These are phyloP conservation scores for Mollisia scopiformis DNA, from an alignment of 2,329 filamentous ascomycete genomes.

Conservation along the genomic window DNA sequence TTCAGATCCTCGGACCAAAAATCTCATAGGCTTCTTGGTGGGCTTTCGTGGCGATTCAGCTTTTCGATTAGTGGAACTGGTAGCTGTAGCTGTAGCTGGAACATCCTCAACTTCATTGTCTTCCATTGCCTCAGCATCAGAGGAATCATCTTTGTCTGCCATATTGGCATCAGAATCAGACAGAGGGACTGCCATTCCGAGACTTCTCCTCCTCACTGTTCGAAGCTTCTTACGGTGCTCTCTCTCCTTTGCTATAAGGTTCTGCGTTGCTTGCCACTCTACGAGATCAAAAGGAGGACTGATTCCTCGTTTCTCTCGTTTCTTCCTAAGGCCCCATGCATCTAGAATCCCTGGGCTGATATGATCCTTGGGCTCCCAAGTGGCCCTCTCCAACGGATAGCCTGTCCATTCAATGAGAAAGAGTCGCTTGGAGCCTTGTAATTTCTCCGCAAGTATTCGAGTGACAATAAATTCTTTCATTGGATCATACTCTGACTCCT, in stretches of 20 bases:
- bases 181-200: slow-evolving; percentile 3
- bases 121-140: slow-evolving; percentile 35
- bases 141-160: slow-evolving; percentile 2
- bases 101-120: slow-evolving; percentile 18
- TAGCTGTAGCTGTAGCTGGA: no score
- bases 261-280: slow-evolving; percentile 17
- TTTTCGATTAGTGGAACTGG: not conserved
- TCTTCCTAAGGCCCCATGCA: slow-evolving; percentile 33
- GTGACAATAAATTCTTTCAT: slow-evolving; percentile 41
- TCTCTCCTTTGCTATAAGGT: slow-evolving; percentile 19
- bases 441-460: slow-evolving; percentile 52
- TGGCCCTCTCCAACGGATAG: slow-evolving; percentile 59
- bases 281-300: slow-evolving; percentile 28
- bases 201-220: slow-evolving; percentile 25
- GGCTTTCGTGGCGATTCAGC: not conserved
- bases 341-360: slow-evolving; percentile 44
- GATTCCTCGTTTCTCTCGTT: slow-evolving; percentile 19
- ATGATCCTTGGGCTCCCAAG: slow-evolving; percentile 52
- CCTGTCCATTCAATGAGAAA: slow-evolving; percentile 69
- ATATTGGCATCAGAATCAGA: not conserved
- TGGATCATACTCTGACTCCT: slow-evolving; percentile 7
- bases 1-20: not conserved
- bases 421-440: slow-evolving; percentile 37
- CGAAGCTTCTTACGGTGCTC: slow-evolving; percentile 22
- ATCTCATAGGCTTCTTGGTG: not conserved